These are phyloP conservation scores for Sicyos baderoa DNA, from an alignment of 306 rosid genomes.

Conservation along the genomic window DNA sequence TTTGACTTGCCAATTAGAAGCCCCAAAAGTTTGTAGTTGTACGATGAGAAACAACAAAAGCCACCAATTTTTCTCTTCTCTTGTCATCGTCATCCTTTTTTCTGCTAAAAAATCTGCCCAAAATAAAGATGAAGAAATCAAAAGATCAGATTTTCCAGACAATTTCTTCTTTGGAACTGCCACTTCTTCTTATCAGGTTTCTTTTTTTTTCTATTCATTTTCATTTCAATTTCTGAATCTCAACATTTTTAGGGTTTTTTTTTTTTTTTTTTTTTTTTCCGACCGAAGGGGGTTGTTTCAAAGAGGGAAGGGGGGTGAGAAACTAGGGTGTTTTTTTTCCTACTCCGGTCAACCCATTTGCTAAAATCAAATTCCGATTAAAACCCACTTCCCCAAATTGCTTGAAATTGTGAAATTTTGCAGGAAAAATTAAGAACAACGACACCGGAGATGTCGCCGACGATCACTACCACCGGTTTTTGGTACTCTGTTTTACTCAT, in stretches of 20 bases:
- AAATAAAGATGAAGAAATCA: constrained; percentile 20
- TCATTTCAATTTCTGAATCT: neutral
- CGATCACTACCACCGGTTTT: constrained; percentile 59
- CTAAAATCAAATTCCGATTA: too few relatives aligned
- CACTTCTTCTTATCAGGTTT: constrained; percentile 57
- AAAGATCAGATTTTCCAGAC: constrained; percentile 37
- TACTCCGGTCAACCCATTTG: constrained; percentile 31
- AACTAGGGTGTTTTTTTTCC: constrained; percentile 58
- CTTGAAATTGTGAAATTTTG: neutral
- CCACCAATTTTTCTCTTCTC: too few relatives aligned
- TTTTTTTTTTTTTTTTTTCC: neutral
- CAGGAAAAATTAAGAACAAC: constrained; percentile 37
- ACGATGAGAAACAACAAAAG: neutral
- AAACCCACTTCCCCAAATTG: too few relatives aligned
- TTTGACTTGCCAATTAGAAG: too few relatives aligned
- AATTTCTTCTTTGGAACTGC: constrained; percentile 48
- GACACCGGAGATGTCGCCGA: constrained; percentile 59
- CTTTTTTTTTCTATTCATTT: neutral
- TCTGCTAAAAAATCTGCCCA: neutral
- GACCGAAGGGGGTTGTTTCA: constrained; percentile 45
- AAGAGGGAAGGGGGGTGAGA: constrained; percentile 49
- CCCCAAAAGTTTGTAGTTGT: neutral
- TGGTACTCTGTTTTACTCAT: constrained; percentile 11
- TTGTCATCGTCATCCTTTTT: constrained; percentile 10
- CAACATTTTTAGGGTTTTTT: neutral